These are phyloP conservation scores for maize (Zea mays) DNA, from an alignment of 176 grass and related monocot species.

Conservation along the genomic window DNA sequence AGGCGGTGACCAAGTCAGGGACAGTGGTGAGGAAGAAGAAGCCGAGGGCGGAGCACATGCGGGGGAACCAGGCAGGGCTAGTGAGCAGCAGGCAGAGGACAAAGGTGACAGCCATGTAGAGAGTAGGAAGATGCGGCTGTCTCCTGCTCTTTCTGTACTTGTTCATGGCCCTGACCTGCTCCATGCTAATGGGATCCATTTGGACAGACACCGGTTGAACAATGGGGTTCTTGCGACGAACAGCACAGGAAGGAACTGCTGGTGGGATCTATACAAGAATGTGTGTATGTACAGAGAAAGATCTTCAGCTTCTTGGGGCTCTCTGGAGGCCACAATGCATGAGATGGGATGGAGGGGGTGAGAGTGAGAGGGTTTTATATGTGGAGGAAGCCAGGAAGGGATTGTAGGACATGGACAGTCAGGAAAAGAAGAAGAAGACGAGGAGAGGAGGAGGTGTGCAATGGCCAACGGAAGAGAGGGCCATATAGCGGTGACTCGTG, in stretches of 20 bases:
- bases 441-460: not conserved
- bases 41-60: slow-evolving; percentile 39
- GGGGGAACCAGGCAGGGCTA: slow-evolving; percentile 64
- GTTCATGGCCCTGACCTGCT: slow-evolving; percentile 71
- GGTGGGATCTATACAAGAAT: slow-evolving; percentile 12
- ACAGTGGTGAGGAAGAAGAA: slow-evolving; percentile 56
- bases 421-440: not conserved
- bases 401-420: slow-evolving; percentile 38
- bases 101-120: slow-evolving; percentile 34
- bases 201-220: slow-evolving; percentile 28
- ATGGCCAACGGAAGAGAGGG: slow-evolving; percentile 5
- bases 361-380: slow-evolving; percentile 46
- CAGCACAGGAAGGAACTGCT: slow-evolving; percentile 8
- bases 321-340: slow-evolving; percentile 15
- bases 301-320: slow-evolving; percentile 18
- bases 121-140: slow-evolving; percentile 40
- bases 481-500: slow-evolving; percentile 9
- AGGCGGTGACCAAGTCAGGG: slow-evolving; percentile 45
- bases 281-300: slow-evolving; percentile 34
- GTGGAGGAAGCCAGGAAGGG: slow-evolving; percentile 22
- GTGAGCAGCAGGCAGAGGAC: slow-evolving; percentile 64
- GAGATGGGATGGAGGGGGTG: slow-evolving; percentile 26
- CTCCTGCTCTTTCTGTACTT: slow-evolving; percentile 63
- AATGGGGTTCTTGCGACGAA: slow-evolving; percentile 28
- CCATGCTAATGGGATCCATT: slow-evolving; percentile 67